Percentiles rank a stretch among this genome's conserved stretches.
These are phyloP conservation scores for Coemansia sp. DNA, from an alignment of 192 early-diverging fungal species.

Conservation along the genomic window DNA sequence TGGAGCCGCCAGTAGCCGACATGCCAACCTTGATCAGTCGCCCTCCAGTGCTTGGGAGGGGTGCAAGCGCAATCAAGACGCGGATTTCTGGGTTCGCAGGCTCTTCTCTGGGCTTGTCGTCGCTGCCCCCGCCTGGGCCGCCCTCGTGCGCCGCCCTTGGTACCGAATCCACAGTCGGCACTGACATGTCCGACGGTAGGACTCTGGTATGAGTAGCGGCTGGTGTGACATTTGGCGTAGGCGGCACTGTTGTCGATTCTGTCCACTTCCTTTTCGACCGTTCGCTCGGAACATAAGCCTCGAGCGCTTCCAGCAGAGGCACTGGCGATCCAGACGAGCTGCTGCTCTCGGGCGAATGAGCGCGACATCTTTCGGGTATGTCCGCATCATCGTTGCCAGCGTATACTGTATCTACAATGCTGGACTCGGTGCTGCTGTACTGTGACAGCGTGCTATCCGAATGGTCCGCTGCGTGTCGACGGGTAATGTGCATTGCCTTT, in stretches of 20 bases:
- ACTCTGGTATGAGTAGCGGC: background rate
- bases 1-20: conserved; percentile 30
- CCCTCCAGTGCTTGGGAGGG: conserved; percentile 27
- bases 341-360: conserved; percentile 9
- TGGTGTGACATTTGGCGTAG: conserved; percentile 4
- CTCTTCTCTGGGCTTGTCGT: background rate
- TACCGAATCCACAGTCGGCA: background rate
- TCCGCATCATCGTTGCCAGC: background rate
- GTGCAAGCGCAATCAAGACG: conserved; percentile 36
- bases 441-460: background rate
- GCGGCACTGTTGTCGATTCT: background rate
- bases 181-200: background rate
- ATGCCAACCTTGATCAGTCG: conserved; percentile 35
- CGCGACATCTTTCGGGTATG: conserved; percentile 5
- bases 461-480: background rate
- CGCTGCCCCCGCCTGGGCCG: background rate
- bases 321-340: background rate
- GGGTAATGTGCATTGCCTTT: conserved; percentile 19
- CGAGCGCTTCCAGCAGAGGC: background rate
- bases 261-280: background rate
- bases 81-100: conserved; percentile 9
- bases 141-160: background rate
- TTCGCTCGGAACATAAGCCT: background rate
- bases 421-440: conserved; percentile 8
- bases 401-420: background rate